Evolutionary conservation across 169 alveolate genomes (phyloP).

Genomic region (Blepharisma undulans): DNA sequence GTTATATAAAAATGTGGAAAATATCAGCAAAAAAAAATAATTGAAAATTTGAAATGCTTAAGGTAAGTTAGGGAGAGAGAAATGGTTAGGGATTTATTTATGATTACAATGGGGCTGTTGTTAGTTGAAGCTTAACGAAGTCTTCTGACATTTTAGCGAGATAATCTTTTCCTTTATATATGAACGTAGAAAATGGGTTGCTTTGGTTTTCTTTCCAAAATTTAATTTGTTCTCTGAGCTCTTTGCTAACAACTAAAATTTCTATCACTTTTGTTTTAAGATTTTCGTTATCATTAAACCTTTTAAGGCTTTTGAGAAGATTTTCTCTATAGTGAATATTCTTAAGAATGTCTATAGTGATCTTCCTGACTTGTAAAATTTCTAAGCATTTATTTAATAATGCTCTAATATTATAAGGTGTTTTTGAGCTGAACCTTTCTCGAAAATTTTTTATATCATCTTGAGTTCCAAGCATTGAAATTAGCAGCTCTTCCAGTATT

Average conservation of each 20-base stretch:
- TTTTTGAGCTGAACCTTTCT: background rate
- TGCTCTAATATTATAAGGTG: background rate
- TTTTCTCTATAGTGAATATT: background rate
- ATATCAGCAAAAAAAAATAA: too few relatives aligned
- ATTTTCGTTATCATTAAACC: background rate
- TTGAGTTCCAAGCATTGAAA: background rate
- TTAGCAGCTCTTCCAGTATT: background rate
- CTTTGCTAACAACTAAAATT: background rate
- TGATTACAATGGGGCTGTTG: background rate
- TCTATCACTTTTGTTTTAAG: background rate
- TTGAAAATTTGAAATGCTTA: too few relatives aligned
- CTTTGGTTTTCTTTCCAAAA: background rate
- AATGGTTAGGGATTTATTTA: background rate
- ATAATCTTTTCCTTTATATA: constrained; percentile 30
- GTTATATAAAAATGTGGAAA: background rate
- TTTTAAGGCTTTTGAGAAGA: background rate
- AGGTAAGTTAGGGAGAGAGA: background rate
- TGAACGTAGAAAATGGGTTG: constrained; percentile 9
- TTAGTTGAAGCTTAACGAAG: constrained; percentile 5
- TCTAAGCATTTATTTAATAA: background rate
- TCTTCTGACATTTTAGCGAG: constrained; percentile 23
- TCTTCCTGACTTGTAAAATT: background rate
- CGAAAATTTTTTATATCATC: background rate
- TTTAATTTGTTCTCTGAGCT: constrained; percentile 4
- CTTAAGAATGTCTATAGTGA: background rate